Conservation (phyloP, 1,139 yeast genomes). For the Candida freyschussii region DNA sequence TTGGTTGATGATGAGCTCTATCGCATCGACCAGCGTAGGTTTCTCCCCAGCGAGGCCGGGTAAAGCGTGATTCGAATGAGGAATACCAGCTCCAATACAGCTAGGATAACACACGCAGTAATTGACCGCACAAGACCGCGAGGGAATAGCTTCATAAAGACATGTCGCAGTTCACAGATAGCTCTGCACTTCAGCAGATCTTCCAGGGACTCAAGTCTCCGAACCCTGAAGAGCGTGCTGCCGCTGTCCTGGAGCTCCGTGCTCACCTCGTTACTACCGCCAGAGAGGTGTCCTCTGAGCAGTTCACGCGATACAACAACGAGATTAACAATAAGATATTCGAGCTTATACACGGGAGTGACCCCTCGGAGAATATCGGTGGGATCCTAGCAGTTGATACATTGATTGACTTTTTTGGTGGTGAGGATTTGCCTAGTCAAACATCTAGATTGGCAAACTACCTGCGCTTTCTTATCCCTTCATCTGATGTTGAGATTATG, state of each 20-base stretch:
- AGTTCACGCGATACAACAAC: slow-evolving; percentile 73
- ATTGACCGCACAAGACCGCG: not conserved
- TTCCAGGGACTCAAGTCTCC: slow-evolving; percentile 49
- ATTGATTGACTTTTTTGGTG: slow-evolving; percentile 71
- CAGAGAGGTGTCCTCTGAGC: slow-evolving; percentile 73
- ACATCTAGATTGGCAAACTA: slow-evolving; percentile 90
- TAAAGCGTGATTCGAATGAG: not conserved
- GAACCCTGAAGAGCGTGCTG: slow-evolving; percentile 43
- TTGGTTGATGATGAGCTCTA: no score
- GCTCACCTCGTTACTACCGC: slow-evolving; percentile 65
- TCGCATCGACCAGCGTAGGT: no score
- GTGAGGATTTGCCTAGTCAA: slow-evolving; percentile 77
- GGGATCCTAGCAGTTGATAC: slow-evolving; percentile 90
- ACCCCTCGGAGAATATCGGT: slow-evolving; percentile 70
- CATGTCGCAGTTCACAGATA: slow-evolving; percentile 32
- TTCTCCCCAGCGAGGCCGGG: no score
- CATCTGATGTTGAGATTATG: slow-evolving; percentile 81
- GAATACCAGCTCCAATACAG: not conserved
- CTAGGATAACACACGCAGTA: not conserved
- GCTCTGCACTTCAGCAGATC: slow-evolving; percentile 49
- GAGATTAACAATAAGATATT: slow-evolving; percentile 85
- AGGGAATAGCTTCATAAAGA: slow-evolving; percentile 1
- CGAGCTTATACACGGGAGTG: slow-evolving; percentile 75
- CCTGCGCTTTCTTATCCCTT: slow-evolving; percentile 72
- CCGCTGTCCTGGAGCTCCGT: slow-evolving; percentile 64